Conservation (phyloP, 164 flowering plant genomes). For the Tetrastigma voinierianum region DNA sequence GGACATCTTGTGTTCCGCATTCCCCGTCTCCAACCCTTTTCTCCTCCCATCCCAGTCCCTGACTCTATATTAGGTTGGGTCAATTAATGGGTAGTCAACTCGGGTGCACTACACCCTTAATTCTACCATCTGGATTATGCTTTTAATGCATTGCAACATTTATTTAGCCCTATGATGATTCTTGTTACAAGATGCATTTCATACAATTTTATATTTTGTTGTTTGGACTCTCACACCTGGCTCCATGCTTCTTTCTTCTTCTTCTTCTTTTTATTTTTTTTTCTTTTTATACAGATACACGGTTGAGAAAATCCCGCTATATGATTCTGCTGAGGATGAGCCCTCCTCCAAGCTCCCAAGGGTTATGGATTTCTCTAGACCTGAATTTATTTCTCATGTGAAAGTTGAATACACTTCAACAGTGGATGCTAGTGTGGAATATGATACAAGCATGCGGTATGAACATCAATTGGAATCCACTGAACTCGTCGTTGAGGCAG, state of each 20-base stretch:
- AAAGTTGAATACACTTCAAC: constrained; percentile 22
- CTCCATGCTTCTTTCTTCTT: not conserved
- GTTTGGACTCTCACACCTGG: not conserved
- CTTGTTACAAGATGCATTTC: not conserved
- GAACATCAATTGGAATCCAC: constrained; percentile 27
- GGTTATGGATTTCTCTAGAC: constrained; percentile 17
- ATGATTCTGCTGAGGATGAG: constrained; percentile 95
- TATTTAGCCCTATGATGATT: not conserved
- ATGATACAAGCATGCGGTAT: constrained; percentile 17
- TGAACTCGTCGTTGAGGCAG: constrained; percentile 28
- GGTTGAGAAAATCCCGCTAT: constrained; percentile 83
- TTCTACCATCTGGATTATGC: too few species aligned
- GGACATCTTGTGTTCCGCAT: too few species aligned
- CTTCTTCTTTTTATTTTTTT: not conserved
- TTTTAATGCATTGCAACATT: not conserved
- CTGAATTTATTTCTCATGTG: constrained; percentile 12
- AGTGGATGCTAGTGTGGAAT: constrained; percentile 20
- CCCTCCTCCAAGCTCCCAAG: constrained; percentile 41
- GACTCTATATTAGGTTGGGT: not conserved
- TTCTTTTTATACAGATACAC: constrained; percentile 54
- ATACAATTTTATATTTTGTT: not conserved
- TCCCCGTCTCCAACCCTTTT: too few species aligned
- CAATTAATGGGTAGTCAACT: not conserved
- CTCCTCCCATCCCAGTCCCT: too few species aligned
- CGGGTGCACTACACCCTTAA: not conserved